Conservation (phyloP, 495 filamentous ascomycete genomes). For the Hyaloscypha finlandica region DNA sequence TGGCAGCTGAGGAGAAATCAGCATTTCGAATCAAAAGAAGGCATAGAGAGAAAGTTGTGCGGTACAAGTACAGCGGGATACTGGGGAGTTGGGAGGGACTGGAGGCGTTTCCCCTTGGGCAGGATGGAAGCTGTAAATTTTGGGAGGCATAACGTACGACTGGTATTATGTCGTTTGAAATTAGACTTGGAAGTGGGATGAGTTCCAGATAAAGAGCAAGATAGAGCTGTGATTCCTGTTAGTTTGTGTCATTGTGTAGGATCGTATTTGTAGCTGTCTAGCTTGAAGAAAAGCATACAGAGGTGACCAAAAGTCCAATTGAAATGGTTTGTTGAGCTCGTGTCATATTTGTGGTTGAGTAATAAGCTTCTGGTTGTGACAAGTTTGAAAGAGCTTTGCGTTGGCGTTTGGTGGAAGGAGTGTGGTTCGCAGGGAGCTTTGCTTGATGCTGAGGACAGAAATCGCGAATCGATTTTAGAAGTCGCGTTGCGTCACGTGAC, state of each 20-base stretch:
- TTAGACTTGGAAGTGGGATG: constrained; percentile 74
- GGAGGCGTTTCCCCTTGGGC: background rate
- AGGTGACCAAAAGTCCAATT: constrained; percentile 79
- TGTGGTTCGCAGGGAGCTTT: constrained; percentile 30
- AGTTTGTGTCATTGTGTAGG: constrained; percentile 4
- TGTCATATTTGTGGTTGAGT: constrained; percentile 63
- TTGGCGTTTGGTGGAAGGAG: constrained; percentile 25
- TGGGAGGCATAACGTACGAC: constrained; percentile 52
- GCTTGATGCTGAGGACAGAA: constrained; percentile 20
- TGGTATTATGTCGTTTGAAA: constrained; percentile 72
- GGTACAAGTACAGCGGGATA: background rate
- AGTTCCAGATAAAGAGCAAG: constrained; percentile 82
- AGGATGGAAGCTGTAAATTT: background rate
- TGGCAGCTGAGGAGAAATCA: constrained; percentile 62
- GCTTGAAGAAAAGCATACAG: constrained; percentile 59
- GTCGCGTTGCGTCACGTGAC: constrained; percentile 19
- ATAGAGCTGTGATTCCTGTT: constrained; percentile 65
- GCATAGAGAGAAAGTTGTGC: background rate
- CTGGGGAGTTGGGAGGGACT: background rate
- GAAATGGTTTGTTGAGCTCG: constrained; percentile 93
- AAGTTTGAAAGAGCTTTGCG: background rate
- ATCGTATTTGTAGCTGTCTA: constrained; percentile 1
- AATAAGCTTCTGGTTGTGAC: background rate
- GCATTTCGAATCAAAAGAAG: background rate
- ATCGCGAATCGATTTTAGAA: constrained; percentile 2